These are phyloP conservation scores for Starmerella bombi DNA, from an alignment of 805 yeast genomes.

Conservation along the genomic window DNA sequence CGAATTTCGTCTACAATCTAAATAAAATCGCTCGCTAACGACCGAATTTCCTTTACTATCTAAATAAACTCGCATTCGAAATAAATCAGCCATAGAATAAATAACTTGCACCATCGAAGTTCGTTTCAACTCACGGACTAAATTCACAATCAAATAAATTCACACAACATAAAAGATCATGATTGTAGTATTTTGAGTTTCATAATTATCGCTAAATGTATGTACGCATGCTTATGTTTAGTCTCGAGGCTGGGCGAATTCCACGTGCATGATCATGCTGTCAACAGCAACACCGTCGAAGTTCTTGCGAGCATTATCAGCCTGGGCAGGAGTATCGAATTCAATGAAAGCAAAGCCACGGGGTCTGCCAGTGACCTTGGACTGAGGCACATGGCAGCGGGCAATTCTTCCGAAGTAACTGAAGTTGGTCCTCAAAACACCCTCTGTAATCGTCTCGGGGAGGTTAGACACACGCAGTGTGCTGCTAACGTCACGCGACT, in stretches of 20 bases:
- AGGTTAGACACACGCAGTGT: slow-evolving; percentile 86
- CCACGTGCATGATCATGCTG: slow-evolving; percentile 56
- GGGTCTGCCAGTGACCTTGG: slow-evolving; percentile 85
- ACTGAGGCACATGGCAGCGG: slow-evolving; percentile 74
- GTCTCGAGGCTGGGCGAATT: slow-evolving; percentile 27
- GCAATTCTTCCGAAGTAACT: slow-evolving; percentile 51
- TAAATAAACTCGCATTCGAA: no score
- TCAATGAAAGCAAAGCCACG: slow-evolving; percentile 94
- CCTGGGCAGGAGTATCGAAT: slow-evolving; percentile 43
- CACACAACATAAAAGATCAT: no score
- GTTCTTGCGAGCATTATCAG: slow-evolving; percentile 60
- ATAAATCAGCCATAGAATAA: no score
- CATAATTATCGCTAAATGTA: no score
- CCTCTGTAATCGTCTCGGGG: slow-evolving; percentile 74
- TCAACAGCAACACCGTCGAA: slow-evolving; percentile 87
- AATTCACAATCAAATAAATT: no score
- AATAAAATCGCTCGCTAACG: no score
- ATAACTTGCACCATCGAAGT: no score
- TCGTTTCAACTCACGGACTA: no score
- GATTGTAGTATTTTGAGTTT: no score
- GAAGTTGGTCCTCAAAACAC: slow-evolving; percentile 62
- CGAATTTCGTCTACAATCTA: no score
- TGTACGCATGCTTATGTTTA: no score
- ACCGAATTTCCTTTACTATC: no score
- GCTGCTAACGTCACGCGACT: slow-evolving; percentile 68